Base-by-base conservation (phyloP, 164 flowering plant species). In the Vitis cinerea region DNA sequence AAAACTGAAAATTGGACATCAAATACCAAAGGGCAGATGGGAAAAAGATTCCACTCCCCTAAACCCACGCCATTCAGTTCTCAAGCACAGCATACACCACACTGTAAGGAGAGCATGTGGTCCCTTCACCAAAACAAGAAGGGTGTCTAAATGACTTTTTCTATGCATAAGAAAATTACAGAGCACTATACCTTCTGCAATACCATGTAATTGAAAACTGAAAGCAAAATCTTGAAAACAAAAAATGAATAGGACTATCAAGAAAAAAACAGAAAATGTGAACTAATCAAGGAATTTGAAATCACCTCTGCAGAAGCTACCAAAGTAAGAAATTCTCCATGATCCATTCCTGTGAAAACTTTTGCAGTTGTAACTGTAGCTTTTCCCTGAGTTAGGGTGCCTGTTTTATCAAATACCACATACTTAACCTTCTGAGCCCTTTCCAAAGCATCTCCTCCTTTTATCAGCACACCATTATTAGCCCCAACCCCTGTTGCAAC, bases 401-500 rank as follows among this genome's bases (percentile, higher is more conserved):
- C 99, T 17, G 99, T 96, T 80, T 96, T 93, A 74, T 96, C 99
- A 73, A 93, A 93, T 69, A 93, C 71, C 54, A 93, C 97, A 80
- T 85, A 84, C 62, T 85, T 86, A 37, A 96, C 78, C 79, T 84
- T 92, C 67, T 93, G 97, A 62, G 96, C 98, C 76, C 94, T 87
- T 80, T 96, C 99, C 78, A 96, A 75, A 64, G 97, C 97, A 80
- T 96, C 98, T 74, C 99, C 99, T 78, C 98, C 99, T 84, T 96
- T 96, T 61, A 96, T 93, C 55, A 96, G 80, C 59, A 96, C 94
- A 31, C 99, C 98, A 80, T 93, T 89, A 64, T 84, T 86, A 59
- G 99, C 98, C 62, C 97, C 98, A 67, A 93, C 96, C 50, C 98
- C 98, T 11, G 99, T 93, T 30, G 98, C 97, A 65, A 93, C 99